Conservation (phyloP, 116 monocot genomes). For the Zostera marina region DNA sequence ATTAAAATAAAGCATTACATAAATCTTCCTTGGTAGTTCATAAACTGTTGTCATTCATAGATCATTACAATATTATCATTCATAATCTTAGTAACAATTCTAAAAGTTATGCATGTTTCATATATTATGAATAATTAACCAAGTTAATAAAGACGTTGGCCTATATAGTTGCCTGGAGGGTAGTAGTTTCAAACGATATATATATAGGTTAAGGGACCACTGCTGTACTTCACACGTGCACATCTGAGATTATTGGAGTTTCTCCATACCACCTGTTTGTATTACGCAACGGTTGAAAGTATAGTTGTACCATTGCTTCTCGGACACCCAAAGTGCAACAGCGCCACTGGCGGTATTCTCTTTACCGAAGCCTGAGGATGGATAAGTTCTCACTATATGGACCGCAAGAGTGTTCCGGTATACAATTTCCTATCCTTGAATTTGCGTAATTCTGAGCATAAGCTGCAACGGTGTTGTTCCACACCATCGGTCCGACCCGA, state of each 20-base stretch:
- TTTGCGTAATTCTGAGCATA: no score
- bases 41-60: no score
- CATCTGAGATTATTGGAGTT: conserved; percentile 13
- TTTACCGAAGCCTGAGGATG: conserved; percentile 1
- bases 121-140: no score
- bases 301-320: conserved; percentile 8
- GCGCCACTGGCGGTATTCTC: conserved; percentile 8
- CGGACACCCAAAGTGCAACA: conserved; percentile 2
- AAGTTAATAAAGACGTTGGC: conserved; percentile 10
- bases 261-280: conserved; percentile 21
- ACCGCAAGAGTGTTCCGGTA: no score
- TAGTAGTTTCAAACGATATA: conserved; percentile 15
- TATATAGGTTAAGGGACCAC: not conserved
- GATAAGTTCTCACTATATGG: conserved; percentile 17
- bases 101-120: no score
- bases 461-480: no score
- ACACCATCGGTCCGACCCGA: no score
- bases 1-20: no score
- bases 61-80: no score
- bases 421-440: no score
- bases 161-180: conserved; percentile 8
- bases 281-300: conserved; percentile 9
- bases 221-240: conserved; percentile 7
- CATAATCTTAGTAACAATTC: no score
- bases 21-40: no score